Base-by-base conservation (phyloP, 768 basidiomycete species). In the Gymnopilus dilepis region DNA sequence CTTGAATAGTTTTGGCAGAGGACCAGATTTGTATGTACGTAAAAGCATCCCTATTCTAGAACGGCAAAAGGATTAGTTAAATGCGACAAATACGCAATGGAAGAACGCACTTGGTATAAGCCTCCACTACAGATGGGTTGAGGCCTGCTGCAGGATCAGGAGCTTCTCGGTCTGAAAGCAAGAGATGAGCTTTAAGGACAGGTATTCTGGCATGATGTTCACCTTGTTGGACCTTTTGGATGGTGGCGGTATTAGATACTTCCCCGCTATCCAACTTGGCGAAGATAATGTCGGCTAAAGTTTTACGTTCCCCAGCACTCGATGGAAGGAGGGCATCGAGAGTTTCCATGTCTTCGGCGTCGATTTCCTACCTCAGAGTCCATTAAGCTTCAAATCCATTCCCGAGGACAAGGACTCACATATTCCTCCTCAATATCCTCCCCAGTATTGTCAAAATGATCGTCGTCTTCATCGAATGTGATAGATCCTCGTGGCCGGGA, bases 1-100 rank as follows among this genome's bases (percentile, higher is more conserved):
- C 81, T 99, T 99, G 87, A 99, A 96, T 3, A 95, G 83, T 78
- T 99, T 99, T 30, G 97, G 97, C 1, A 99, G 84, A 1, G 95
- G 89, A 0, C 96, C 96, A 13, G 95, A 95, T 69, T 91, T 94
- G 80, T 99, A 98, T 58, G 89, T 88, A 42, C 84, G 88, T 31
- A 99, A 84, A 62, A 96, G 87, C 61, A 84, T 76, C 17, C 95
- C 97, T 56, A 98, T 84, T 79, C 97, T 98, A 71, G 0, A 24
- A 26, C 55, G 34, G 31, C 26, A 38, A 22, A 37, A 6, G 30
- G 17, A 33, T 9, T 24, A 6, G 28, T 28, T 61, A 12, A 58
- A 53, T 33, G 60, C n/a, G 58, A 47, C 53, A 41, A 31, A 56
- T 17, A 38, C 13, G 19, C 58, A 34, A 21, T 15, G 5, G 41